A percentile compares a stretch with the other conserved stretches of the same genome.
phyloP scores from a whole-genome alignment of 345 rosid genomes.

The Camelina neglecta region DNA sequence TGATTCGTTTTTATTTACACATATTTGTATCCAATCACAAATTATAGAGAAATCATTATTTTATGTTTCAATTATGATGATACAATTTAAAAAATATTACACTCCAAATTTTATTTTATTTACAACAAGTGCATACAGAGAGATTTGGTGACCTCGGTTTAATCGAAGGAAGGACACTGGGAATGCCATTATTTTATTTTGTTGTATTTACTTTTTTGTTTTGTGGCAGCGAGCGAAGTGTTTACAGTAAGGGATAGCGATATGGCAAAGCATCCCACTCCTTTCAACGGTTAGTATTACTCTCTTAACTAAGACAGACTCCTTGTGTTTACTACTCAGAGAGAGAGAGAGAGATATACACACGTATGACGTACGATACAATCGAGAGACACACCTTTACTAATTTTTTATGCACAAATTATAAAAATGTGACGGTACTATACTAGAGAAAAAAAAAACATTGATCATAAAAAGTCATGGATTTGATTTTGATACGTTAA shows the following conservation, averaged over 20 bases:
- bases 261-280: conserved; percentile 27
- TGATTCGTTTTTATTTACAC: no score
- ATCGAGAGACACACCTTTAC: background rate
- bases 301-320: no score
- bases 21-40: no score
- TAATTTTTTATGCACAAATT: no score
- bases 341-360: no score
- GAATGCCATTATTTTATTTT: conserved; percentile 17
- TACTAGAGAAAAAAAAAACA: conserved; percentile 9
- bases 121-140: background rate
- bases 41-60: no score
- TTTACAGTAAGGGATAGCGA: conserved; percentile 27
- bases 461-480: conserved; percentile 19
- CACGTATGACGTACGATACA: no score
- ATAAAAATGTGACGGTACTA: background rate
- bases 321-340: no score
- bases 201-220: no score
- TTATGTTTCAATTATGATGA: background rate
- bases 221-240: conserved; percentile 29
- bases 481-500: conserved; percentile 6
- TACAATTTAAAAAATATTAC: background rate
- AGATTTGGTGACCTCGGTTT: conserved; percentile 46
- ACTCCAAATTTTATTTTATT: background rate
- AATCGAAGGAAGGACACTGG: conserved; percentile 43
- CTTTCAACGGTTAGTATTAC: background rate